phyloP scores from a whole-genome alignment of 805 yeast species.

The Pichia ethanolica region DNA sequence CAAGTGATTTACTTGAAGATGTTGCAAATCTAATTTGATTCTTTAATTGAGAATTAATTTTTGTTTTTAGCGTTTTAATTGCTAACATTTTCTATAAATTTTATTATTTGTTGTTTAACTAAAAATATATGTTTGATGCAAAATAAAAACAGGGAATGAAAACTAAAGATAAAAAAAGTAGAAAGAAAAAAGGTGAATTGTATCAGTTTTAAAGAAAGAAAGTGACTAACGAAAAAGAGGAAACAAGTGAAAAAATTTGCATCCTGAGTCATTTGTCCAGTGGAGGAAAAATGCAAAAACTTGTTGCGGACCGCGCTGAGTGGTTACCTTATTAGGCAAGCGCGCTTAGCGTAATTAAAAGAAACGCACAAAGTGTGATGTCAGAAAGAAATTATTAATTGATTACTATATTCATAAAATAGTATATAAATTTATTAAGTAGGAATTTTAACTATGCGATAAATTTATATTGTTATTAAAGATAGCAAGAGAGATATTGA shows the following conservation, averaged over 20 bases:
- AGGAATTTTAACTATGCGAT: no score
- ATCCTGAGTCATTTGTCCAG: neutral
- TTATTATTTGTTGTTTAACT: neutral
- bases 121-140: neutral
- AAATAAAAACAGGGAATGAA: neutral
- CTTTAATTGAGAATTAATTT: neutral
- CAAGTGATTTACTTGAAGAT: conserved; percentile 34
- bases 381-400: neutral
- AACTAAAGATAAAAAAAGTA: neutral
- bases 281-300: neutral
- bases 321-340: conserved; percentile 10
- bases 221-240: no score
- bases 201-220: no score
- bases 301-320: conserved; percentile 10
- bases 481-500: no score
- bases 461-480: no score
- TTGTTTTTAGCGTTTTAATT: conserved; percentile 8
- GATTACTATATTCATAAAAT: no score
- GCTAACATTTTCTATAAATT: conserved; percentile 8
- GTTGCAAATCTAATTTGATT: conserved; percentile 13
- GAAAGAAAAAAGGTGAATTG: neutral
- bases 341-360: conserved; percentile 2
- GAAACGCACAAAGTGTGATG: neutral
- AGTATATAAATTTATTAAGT: no score
- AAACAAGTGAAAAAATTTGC: conserved; percentile 3